Conservation (phyloP, 495 filamentous ascomycete genomes). For the Amniculicola lignicola region DNA sequence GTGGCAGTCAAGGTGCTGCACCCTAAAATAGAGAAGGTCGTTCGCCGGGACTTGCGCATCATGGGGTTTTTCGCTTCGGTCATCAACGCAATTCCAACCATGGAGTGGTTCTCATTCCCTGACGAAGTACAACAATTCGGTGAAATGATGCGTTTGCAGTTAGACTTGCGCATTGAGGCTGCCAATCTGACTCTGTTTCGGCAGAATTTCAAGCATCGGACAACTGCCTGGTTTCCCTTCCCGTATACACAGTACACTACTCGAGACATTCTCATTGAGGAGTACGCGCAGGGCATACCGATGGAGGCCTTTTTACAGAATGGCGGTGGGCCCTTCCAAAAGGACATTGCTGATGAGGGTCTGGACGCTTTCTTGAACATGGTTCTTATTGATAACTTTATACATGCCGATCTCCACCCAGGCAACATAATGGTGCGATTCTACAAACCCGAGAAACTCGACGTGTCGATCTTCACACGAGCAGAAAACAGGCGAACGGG, state of each 20-base stretch:
- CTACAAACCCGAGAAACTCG: conserved; percentile 74
- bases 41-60: conserved; percentile 84
- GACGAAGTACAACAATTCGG: conserved; percentile 93
- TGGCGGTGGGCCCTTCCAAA: conserved; percentile 88
- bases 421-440: conserved; percentile 99
- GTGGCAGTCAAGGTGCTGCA: conserved; percentile 97
- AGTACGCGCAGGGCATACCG: conserved; percentile 93
- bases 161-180: conserved; percentile 93
- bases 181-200: conserved; percentile 87
- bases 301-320: conserved; percentile 83
- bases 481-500: conserved; percentile 43
- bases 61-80: conserved; percentile 88
- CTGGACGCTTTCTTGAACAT: conserved; percentile 97
- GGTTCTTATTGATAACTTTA: conserved; percentile 96
- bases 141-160: conserved; percentile 96
- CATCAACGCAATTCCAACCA: conserved; percentile 85
- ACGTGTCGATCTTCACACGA: conserved; percentile 54
- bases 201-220: conserved; percentile 81
- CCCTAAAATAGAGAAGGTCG: conserved; percentile 82
- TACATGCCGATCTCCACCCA: conserved; percentile 97
- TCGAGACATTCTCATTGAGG: conserved; percentile 87
- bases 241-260: conserved; percentile 90
- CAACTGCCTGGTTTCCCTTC: conserved; percentile 93
- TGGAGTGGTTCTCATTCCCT: conserved; percentile 96
- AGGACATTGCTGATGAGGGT: conserved; percentile 92